Conservation (phyloP, 75 land plant genomes). For the Isoetes taiwanensis region DNA sequence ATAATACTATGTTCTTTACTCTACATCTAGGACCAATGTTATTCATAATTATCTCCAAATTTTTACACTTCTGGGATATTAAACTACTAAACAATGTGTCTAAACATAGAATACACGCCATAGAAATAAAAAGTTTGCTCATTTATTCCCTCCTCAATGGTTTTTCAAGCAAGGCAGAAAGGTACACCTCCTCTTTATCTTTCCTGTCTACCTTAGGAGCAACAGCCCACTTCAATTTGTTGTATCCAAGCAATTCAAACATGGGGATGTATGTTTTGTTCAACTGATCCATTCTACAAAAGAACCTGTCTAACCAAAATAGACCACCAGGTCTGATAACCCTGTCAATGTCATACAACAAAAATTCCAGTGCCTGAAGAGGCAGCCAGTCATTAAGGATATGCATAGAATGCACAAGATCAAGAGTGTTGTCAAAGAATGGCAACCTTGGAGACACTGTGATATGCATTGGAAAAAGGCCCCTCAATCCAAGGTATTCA, state of each 20-base stretch:
- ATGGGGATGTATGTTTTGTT: neutral
- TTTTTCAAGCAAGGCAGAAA: slow-evolving; percentile 1
- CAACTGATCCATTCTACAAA: neutral
- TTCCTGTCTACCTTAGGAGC: too few relatives aligned
- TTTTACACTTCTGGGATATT: too few relatives aligned
- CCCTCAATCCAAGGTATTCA: neutral
- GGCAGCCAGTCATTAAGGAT: neutral
- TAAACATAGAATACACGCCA: too few relatives aligned
- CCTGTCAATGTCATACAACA: slow-evolving; percentile 1
- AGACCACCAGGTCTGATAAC: neutral
- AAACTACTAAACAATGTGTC: too few relatives aligned
- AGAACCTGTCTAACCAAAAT: neutral
- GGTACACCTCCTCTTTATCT: neutral
- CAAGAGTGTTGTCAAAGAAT: slow-evolving; percentile 4
- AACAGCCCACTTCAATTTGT: neutral
- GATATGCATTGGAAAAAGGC: slow-evolving; percentile 2
- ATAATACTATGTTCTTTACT: too few relatives aligned
- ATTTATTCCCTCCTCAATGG: too few relatives aligned
- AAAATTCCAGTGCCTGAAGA: neutral
- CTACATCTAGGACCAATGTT: too few relatives aligned
- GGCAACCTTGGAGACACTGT: neutral
- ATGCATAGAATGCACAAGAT: neutral
- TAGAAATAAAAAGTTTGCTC: too few relatives aligned
- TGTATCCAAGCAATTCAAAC: neutral
- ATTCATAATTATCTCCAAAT: too few relatives aligned